phyloP scores from a whole-genome alignment of 164 flowering plant species.

The Saururus chinensis region DNA sequence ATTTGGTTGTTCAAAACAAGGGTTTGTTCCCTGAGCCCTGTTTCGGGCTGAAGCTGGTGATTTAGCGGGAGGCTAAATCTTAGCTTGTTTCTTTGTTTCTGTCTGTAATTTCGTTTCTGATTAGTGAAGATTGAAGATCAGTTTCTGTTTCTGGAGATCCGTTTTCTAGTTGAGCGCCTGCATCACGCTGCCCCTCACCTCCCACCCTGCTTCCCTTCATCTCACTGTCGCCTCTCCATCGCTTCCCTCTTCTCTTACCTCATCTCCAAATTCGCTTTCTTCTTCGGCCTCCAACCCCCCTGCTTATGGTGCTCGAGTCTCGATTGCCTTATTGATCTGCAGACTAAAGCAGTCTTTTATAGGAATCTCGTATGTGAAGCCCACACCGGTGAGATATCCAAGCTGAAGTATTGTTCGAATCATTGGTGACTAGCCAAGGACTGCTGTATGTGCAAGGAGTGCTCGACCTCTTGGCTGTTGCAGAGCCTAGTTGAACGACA shows the following conservation, averaged over 20 bases:
- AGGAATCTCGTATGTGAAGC: conserved; percentile 62
- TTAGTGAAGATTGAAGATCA: too few species aligned
- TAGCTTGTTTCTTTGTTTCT: too few species aligned
- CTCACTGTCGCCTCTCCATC: conserved; percentile 63
- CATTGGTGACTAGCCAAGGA: conserved; percentile 52
- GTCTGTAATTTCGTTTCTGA: too few species aligned
- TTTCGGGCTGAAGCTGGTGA: too few species aligned
- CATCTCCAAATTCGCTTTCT: conserved; percentile 53
- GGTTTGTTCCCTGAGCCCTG: too few species aligned
- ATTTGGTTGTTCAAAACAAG: too few species aligned
- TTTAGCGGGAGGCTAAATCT: too few species aligned
- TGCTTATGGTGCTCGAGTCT: conserved; percentile 76
- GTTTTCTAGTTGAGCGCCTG: too few species aligned
- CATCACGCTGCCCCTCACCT: too few species aligned
- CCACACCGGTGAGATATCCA: conserved; percentile 73
- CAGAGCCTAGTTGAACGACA: conserved; percentile 8
- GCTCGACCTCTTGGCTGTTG: conserved; percentile 44
- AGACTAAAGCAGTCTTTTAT: conserved; percentile 14
- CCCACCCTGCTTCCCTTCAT: too few species aligned
- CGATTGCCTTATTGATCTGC: conserved; percentile 45
- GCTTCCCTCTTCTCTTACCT: conserved; percentile 76
- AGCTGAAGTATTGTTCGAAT: conserved; percentile 48
- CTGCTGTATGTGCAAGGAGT: conserved; percentile 64
- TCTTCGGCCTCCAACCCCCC: conserved; percentile 77
- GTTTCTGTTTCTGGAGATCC: too few species aligned